Base-by-base conservation (phyloP, 208 protist genomes). In the Baffinella frigidus region DNA sequence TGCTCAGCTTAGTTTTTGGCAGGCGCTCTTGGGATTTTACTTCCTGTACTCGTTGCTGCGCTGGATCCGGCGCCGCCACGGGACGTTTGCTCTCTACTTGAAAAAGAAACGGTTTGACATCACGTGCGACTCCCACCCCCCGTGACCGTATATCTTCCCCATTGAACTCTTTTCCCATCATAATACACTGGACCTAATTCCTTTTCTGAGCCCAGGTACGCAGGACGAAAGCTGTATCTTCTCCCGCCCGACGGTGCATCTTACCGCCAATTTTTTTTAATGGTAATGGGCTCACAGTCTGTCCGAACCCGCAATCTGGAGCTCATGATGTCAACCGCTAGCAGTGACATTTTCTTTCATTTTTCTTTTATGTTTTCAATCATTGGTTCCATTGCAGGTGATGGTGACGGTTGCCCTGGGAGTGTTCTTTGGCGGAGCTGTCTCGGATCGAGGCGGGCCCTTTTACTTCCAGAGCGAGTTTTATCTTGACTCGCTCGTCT, bases 71-170 rank as follows among this genome's bases (percentile, higher is more conserved):
- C 38, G 4, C 11, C 2, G 77, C 4, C 39, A 87, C 39, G 77
- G 74, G 7, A 36, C 43, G 17, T 9, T 83, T 7, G 9, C 7
- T 44, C 48, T 74, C 30, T 74, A 74, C 68, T 2, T 74, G 7
- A 10, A 33, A 10, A 74, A 74, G 68, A 74, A 74, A 33, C 68
- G 68, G 17, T 74, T 74, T 33, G 68, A 74, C 68, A 74, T 74
- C 68, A 74, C 68, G 1, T 64, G 30, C 2, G 17, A 2, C 56
- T 3, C 24, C 3, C 0, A 3, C 30, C 24, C 2, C 2, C 56
- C n/a, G n/a, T n/a, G n/a, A n/a, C n/a, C n/a, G n/a, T n/a, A n/a
- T n/a, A n/a, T n/a, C n/a, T n/a, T n/a, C n/a, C n/a, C n/a, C n/a
- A n/a, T n/a, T n/a, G n/a, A n/a, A n/a, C n/a, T n/a, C n/a, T n/a